These are phyloP conservation scores for Cryptococcus amylolentus DNA, from an alignment of 1,284 basidiomycete species.

Conservation along the genomic window DNA sequence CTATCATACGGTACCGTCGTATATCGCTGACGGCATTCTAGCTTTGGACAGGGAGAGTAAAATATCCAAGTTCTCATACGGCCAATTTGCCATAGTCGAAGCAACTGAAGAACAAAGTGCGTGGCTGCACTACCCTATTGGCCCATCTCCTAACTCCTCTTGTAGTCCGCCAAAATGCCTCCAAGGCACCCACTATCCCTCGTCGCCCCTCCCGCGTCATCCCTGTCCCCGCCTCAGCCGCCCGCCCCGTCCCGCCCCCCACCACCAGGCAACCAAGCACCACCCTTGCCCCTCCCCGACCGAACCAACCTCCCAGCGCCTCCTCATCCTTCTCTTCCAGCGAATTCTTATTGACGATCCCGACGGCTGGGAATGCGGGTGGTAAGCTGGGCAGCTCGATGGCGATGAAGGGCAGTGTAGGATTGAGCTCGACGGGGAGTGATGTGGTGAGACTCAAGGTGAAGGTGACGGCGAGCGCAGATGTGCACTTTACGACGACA, in stretches of 20 bases:
- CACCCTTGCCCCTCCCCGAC: not conserved
- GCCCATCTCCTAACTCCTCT: not conserved
- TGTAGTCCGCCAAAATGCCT: slow-evolving; percentile 76
- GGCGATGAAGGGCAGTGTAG: slow-evolving; percentile 28
- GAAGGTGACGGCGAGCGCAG: slow-evolving; percentile 69
- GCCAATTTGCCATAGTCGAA: slow-evolving; percentile 80
- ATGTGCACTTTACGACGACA: slow-evolving; percentile 78
- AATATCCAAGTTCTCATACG: slow-evolving; percentile 83
- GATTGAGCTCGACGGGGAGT: slow-evolving; percentile 28
- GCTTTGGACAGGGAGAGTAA: slow-evolving; percentile 84
- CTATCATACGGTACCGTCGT: no score
- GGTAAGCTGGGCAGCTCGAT: slow-evolving; percentile 3
- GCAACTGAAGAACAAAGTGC: slow-evolving; percentile 70
- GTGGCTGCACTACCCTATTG: slow-evolving; percentile 22
- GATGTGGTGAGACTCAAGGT: slow-evolving; percentile 67
- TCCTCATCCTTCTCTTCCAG: slow-evolving; percentile 22
- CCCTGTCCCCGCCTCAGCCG: slow-evolving; percentile 15
- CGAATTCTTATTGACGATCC: slow-evolving; percentile 10
- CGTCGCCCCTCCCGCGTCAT: slow-evolving; percentile 43
- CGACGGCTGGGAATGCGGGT: not conserved
- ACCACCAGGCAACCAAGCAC: slow-evolving; percentile 1
- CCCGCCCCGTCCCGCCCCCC: slow-evolving; percentile 5
- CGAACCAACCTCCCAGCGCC: not conserved
- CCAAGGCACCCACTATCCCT: slow-evolving; percentile 55
- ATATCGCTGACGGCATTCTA: slow-evolving; percentile 39